These are phyloP conservation scores for Penicillium roqueforti DNA, from an alignment of 495 filamentous ascomycete species.

Conservation along the genomic window DNA sequence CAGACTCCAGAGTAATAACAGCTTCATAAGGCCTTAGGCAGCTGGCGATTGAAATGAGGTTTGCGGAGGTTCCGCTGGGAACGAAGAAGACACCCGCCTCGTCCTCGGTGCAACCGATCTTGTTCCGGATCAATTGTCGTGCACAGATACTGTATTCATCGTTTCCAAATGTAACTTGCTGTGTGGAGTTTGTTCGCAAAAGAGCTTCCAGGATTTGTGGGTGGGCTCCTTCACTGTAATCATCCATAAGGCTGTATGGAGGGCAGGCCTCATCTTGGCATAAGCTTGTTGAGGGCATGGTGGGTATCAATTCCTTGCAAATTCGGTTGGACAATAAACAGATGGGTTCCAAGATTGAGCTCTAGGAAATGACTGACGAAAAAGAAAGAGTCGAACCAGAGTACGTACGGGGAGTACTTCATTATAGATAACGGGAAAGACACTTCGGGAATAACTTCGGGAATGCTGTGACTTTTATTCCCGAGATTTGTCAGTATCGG, in stretches of 20 bases:
- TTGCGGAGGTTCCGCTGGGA: constrained; percentile 42
- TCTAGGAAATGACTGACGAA: background rate
- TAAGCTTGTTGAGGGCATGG: constrained; percentile 26
- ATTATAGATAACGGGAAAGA: background rate
- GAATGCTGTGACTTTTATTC: constrained; percentile 25
- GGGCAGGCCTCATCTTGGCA: constrained; percentile 29
- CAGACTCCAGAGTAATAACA: constrained; percentile 38
- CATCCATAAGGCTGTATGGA: constrained; percentile 43
- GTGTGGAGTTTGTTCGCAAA: constrained; percentile 33
- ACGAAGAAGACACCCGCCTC: constrained; percentile 45
- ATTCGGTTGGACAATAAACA: background rate
- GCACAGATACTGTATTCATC: constrained; percentile 35
- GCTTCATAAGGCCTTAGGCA: constrained; percentile 43
- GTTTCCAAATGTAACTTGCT: constrained; percentile 40
- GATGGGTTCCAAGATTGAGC: background rate
- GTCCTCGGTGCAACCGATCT: constrained; percentile 28
- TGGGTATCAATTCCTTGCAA: background rate
- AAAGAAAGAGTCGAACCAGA: background rate
- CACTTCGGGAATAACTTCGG: constrained; percentile 18
- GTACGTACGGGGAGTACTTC: too few species aligned
- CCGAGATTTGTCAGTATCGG: constrained; percentile 16
- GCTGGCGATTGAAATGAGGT: constrained; percentile 43
- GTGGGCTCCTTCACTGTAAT: constrained; percentile 46
- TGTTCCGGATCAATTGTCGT: constrained; percentile 29
- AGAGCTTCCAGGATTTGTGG: constrained; percentile 42